Evolutionary conservation across 306 rosid genomes (phyloP).

Genomic region (Senna tora): DNA sequence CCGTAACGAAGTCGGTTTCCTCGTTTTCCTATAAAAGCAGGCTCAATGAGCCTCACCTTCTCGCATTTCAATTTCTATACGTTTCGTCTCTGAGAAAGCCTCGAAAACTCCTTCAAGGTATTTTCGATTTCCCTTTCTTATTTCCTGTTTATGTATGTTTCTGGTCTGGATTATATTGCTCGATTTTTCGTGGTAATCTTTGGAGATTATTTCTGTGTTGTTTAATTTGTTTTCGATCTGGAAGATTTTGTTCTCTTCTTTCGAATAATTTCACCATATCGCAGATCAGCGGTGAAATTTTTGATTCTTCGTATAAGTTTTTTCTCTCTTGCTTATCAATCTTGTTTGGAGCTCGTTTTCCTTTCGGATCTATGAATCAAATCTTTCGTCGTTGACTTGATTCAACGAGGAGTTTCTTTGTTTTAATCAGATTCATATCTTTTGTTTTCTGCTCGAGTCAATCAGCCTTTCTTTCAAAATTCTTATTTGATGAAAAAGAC

Average conservation of each 20-base stretch:
- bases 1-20: slow-evolving; percentile 22
- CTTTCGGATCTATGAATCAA: background rate
- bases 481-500: background rate
- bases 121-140: background rate
- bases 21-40: slow-evolving; percentile 22
- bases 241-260: background rate
- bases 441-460: too few relatives aligned
- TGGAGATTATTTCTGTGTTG: background rate
- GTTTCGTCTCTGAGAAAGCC: background rate
- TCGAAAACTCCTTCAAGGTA: slow-evolving; percentile 34
- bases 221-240: background rate
- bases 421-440: background rate
- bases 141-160: background rate
- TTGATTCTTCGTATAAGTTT: background rate
- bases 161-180: background rate
- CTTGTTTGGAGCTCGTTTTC: too few relatives aligned
- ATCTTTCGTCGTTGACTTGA: background rate
- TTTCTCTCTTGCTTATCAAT: background rate
- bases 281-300: background rate
- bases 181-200: background rate
- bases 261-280: background rate
- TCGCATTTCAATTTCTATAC: background rate
- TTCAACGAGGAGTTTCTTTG: background rate
- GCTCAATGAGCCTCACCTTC: rapidly evolving
- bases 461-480: background rate